Evolutionary conservation across 352 stramenopile species (phyloP).

Genomic region (Phytophthora litchii): DNA sequence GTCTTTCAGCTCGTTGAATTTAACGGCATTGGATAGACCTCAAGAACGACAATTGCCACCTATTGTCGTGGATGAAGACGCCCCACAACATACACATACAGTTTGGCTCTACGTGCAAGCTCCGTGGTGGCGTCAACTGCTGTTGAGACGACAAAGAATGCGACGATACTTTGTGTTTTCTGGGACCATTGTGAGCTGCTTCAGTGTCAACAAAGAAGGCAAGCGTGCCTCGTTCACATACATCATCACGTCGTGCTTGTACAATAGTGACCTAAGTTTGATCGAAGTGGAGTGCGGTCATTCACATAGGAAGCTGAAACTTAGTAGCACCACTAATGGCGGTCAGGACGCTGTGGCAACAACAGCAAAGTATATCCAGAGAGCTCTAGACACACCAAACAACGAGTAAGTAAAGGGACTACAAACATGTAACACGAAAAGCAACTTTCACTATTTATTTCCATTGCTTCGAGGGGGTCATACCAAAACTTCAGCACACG

Average conservation of each 20-base stretch:
- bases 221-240: constrained; percentile 39
- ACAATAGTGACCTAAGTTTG: constrained; percentile 18
- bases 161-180: constrained; percentile 52
- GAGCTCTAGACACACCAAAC: constrained; percentile 7
- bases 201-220: constrained; percentile 58
- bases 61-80: constrained; percentile 24
- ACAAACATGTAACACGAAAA: constrained; percentile 5
- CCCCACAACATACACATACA: constrained; percentile 25
- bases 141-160: constrained; percentile 20
- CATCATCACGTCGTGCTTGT: constrained; percentile 29
- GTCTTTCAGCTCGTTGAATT: constrained; percentile 3
- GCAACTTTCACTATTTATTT: constrained; percentile 30
- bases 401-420: constrained; percentile 4
- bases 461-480: constrained; percentile 1
- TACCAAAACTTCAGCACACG: constrained; percentile 11
- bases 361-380: constrained; percentile 29
- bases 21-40: background rate
- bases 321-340: constrained; percentile 15
- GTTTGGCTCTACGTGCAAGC: constrained; percentile 48
- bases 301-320: constrained; percentile 25
- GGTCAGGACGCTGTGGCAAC: constrained; percentile 12
- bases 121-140: constrained; percentile 43
- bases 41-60: constrained; percentile 8
- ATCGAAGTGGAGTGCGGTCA: constrained; percentile 28
- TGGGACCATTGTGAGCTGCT: constrained; percentile 48